Conservation (phyloP, 495 filamentous ascomycete genomes). For the Trichoderma parareesei region DNA sequence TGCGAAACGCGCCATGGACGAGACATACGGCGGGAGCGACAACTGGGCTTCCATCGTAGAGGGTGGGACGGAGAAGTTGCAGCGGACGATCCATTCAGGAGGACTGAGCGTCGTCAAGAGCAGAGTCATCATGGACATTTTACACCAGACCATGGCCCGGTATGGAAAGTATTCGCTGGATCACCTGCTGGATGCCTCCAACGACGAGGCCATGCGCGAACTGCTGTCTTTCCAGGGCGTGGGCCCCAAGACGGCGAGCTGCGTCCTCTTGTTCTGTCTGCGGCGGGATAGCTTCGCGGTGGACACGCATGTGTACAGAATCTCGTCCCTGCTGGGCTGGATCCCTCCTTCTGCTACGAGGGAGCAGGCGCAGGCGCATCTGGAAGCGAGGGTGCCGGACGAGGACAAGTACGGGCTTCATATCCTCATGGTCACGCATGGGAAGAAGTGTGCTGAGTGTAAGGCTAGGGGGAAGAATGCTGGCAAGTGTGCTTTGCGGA, state of each 20-base stretch:
- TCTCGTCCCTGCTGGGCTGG: conserved; percentile 75
- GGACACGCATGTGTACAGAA: conserved; percentile 75
- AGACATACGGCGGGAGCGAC: conserved; percentile 68
- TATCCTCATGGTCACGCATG: conserved; percentile 72
- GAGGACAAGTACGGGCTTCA: conserved; percentile 77
- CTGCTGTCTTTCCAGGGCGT: conserved; percentile 72
- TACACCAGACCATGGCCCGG: conserved; percentile 62
- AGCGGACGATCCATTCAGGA: conserved; percentile 64
- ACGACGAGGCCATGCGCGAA: conserved; percentile 61
- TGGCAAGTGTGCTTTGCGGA: conserved; percentile 10
- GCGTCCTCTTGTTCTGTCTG: conserved; percentile 71
- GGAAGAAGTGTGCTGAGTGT: conserved; percentile 67
- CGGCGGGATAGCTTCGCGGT: conserved; percentile 67
- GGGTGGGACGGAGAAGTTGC: conserved; percentile 54
- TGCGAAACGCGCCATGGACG: conserved; percentile 64
- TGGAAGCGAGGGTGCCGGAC: conserved; percentile 69
- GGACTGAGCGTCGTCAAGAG: conserved; percentile 68
- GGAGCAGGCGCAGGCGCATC: conserved; percentile 66
- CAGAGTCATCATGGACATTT: conserved; percentile 62
- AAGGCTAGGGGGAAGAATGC: conserved; percentile 37
- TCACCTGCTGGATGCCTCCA: conserved; percentile 54
- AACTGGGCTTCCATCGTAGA: conserved; percentile 68
- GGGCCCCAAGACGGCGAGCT: conserved; percentile 81
- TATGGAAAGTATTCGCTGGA: conserved; percentile 58
- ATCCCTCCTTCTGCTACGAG: conserved; percentile 50